These are phyloP conservation scores for Zymoseptoria tritici DNA, from an alignment of 2,329 filamentous ascomycete genomes.

Conservation along the genomic window DNA sequence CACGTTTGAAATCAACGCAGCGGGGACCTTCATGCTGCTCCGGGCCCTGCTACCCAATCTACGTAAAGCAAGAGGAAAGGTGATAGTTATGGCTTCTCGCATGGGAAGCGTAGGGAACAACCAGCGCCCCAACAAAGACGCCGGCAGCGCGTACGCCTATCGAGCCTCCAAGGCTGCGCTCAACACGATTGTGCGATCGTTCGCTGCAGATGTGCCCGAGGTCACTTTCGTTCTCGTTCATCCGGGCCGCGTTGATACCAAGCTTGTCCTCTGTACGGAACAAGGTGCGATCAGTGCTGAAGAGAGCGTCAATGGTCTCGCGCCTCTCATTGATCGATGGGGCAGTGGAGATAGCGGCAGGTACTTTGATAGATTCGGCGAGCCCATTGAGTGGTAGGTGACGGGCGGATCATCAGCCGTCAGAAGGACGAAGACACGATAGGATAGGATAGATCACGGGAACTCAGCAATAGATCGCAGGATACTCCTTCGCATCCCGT, in stretches of 20 bases:
- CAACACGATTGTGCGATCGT: constrained; percentile 39
- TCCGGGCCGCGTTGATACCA: constrained; percentile 41
- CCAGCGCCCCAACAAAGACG: constrained; percentile 14
- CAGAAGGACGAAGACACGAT: not conserved
- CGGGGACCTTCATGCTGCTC: constrained; percentile 37
- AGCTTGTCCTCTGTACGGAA: constrained; percentile 38
- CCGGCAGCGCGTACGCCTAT: constrained; percentile 41
- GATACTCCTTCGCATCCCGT: no score
- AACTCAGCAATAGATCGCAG: not conserved
- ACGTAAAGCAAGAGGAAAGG: constrained; percentile 22
- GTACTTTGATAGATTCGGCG: constrained; percentile 40
- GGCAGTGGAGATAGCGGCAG: constrained; percentile 30
- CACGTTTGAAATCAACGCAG: constrained; percentile 37
- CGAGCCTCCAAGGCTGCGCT: constrained; percentile 41
- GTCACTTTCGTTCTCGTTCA: constrained; percentile 38
- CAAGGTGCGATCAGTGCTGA: constrained; percentile 37
- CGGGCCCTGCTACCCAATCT: constrained; percentile 33
- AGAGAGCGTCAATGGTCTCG: constrained; percentile 35
- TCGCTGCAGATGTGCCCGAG: constrained; percentile 38
- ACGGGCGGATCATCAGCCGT: not conserved
- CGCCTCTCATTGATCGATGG: constrained; percentile 33
- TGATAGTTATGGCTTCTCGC: constrained; percentile 38
- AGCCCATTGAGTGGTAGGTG: constrained; percentile 39
- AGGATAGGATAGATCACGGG: not conserved
- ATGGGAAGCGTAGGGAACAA: constrained; percentile 41